Evolutionary conservation across 345 rosid genomes (phyloP).

Genomic region (Brassica incana): DNA sequence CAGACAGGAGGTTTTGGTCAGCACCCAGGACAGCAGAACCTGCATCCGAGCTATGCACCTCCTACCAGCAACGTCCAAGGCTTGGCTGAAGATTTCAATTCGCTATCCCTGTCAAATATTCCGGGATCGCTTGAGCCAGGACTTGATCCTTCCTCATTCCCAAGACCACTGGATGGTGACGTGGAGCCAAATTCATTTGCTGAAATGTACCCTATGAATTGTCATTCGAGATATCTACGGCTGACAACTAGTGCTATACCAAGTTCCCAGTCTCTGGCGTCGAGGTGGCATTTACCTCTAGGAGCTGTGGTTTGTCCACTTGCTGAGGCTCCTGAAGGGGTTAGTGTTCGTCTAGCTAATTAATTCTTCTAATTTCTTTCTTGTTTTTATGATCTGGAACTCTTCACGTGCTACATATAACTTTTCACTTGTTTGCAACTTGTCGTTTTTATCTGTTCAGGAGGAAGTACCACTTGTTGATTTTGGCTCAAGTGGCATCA

Average conservation of each 20-base stretch:
- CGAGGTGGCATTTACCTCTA: slow-evolving; percentile 98
- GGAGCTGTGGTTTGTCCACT: slow-evolving; percentile 99
- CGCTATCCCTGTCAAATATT: slow-evolving; percentile 69
- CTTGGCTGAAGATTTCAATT: slow-evolving; percentile 83
- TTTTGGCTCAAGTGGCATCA: slow-evolving; percentile 80
- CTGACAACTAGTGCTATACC: slow-evolving; percentile 91
- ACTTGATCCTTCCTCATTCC: slow-evolving; percentile 70
- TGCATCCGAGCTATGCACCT: slow-evolving; percentile 59
- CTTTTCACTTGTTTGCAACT: slow-evolving; percentile 5
- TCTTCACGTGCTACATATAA: slow-evolving; percentile 5
- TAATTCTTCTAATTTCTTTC: not conserved
- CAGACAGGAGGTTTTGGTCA: slow-evolving; percentile 57
- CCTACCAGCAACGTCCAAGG: slow-evolving; percentile 69
- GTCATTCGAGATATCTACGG: slow-evolving; percentile 78
- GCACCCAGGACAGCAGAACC: slow-evolving; percentile 59
- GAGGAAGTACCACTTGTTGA: slow-evolving; percentile 92
- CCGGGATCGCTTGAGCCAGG: slow-evolving; percentile 87
- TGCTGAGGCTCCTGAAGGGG: slow-evolving; percentile 94
- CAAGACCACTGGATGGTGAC: slow-evolving; percentile 93
- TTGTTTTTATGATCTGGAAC: slow-evolving; percentile 7
- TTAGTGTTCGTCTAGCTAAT: slow-evolving; percentile 43
- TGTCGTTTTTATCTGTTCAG: slow-evolving; percentile 49
- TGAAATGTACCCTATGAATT: slow-evolving; percentile 73
- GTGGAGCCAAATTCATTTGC: slow-evolving; percentile 70
- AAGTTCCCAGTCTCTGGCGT: slow-evolving; percentile 79